Evolutionary conservation across 2,329 filamentous ascomycete genomes (phyloP).

Genomic region (Beauveria medogensis): DNA sequence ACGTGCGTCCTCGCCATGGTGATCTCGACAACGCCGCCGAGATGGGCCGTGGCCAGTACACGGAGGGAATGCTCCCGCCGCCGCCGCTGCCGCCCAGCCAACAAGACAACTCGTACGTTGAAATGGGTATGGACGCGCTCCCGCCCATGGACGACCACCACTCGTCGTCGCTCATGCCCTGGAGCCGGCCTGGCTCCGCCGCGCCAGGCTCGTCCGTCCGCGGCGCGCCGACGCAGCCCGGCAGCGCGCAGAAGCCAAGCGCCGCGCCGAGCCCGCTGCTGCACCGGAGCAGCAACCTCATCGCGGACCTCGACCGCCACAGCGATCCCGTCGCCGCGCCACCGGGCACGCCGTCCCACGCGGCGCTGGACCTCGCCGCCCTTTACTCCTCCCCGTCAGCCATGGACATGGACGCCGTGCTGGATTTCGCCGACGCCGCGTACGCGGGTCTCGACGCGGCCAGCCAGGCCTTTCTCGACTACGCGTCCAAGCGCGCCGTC

Average conservation of each 20-base stretch:
- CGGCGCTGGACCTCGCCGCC: slow-evolving; percentile 26
- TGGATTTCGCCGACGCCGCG: slow-evolving; percentile 15
- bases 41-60: slow-evolving; percentile 18
- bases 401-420: slow-evolving; percentile 19
- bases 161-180: slow-evolving; percentile 43
- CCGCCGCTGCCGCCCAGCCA: slow-evolving; percentile 15
- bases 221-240: slow-evolving; percentile 12
- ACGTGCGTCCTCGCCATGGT: neutral
- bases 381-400: slow-evolving; percentile 21
- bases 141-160: slow-evolving; percentile 60
- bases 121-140: slow-evolving; percentile 62
- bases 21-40: slow-evolving; percentile 19
- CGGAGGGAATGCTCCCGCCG: slow-evolving; percentile 19
- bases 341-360: slow-evolving; percentile 16
- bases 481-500: slow-evolving; percentile 29
- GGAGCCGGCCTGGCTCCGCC: slow-evolving; percentile 40
- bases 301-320: slow-evolving; percentile 37
- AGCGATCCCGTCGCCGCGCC: slow-evolving; percentile 30
- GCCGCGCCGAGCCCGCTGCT: slow-evolving; percentile 31
- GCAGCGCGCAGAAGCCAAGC: slow-evolving; percentile 27
- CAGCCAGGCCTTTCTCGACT: slow-evolving; percentile 38
- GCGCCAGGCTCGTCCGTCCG: slow-evolving; percentile 40
- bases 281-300: slow-evolving; percentile 25
- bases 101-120: slow-evolving; percentile 38
- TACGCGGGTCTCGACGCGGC: slow-evolving; percentile 34